These are phyloP conservation scores for Voacanga thouarsii DNA, from an alignment of 257 asterid genomes.

Conservation along the genomic window DNA sequence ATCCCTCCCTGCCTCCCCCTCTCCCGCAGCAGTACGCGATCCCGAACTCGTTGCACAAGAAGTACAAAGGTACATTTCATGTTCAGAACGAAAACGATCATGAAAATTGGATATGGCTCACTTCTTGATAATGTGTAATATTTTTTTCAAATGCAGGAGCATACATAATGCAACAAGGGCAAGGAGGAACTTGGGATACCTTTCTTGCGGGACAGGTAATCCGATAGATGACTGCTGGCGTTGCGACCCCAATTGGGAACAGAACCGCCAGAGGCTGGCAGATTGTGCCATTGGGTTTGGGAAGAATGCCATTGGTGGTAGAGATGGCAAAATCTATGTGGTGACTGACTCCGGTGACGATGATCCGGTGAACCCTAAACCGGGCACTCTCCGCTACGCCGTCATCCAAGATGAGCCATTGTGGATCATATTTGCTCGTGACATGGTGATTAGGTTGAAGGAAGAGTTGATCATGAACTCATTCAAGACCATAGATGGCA, in stretches of 20 bases:
- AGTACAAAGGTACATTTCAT: constrained; percentile 54
- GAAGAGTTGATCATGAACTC: constrained; percentile 86
- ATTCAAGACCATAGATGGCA: constrained; percentile 73
- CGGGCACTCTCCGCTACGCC: constrained; percentile 70
- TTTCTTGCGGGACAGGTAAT: constrained; percentile 72
- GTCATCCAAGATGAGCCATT: constrained; percentile 65
- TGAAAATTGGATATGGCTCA: not conserved
- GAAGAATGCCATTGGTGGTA: constrained; percentile 67
- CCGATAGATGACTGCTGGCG: constrained; percentile 90
- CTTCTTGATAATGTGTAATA: constrained; percentile 6
- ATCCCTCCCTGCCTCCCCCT: constrained; percentile 45
- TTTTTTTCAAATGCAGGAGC: constrained; percentile 43
- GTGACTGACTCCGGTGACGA: constrained; percentile 59
- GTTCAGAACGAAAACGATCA: not conserved
- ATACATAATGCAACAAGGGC: constrained; percentile 53
- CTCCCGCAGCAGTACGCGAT: constrained; percentile 30
- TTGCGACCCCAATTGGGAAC: constrained; percentile 68
- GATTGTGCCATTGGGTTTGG: constrained; percentile 83
- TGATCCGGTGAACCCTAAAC: constrained; percentile 52
- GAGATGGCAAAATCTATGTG: constrained; percentile 54
- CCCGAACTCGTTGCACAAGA: constrained; percentile 59
- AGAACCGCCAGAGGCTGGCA: constrained; percentile 59
- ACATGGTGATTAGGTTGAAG: constrained; percentile 70
- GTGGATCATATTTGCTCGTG: constrained; percentile 74
- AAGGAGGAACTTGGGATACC: constrained; percentile 58